These are phyloP conservation scores for Gracilaria domingensis DNA, from an alignment of 23 red algal genomes.

Conservation along the genomic window DNA sequence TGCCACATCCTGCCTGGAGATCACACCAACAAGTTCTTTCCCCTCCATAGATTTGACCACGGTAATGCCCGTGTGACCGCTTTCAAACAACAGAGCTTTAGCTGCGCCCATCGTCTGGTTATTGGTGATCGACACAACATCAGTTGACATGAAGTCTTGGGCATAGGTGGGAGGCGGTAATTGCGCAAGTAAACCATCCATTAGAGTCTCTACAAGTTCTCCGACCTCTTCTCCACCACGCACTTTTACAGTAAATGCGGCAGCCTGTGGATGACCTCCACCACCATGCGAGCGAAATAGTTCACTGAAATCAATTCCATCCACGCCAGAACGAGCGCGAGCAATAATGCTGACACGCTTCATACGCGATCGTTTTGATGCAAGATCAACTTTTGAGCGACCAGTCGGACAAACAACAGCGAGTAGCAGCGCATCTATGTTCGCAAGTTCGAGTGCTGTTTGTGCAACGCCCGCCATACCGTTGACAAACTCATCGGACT, in stretches of 20 bases:
- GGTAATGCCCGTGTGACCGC: slow-evolving; percentile 50
- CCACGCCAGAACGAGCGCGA: slow-evolving; percentile 49
- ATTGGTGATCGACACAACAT: slow-evolving; percentile 32
- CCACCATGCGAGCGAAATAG: slow-evolving; percentile 50
- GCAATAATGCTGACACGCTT: slow-evolving; percentile 59
- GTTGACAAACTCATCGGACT: slow-evolving; percentile 61
- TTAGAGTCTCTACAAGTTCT: slow-evolving; percentile 39
- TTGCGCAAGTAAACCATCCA: slow-evolving; percentile 41
- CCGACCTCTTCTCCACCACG: slow-evolving; percentile 27
- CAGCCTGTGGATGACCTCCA: slow-evolving; percentile 73
- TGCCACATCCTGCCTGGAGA: slow-evolving; percentile 45
- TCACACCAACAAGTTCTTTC: slow-evolving; percentile 59
- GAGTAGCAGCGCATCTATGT: slow-evolving; percentile 60
- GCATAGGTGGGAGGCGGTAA: slow-evolving; percentile 42
- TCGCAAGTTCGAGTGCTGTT: slow-evolving; percentile 45
- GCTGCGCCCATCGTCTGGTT: slow-evolving; percentile 51
- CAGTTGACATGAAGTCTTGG: slow-evolving; percentile 55
- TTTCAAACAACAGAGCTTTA: slow-evolving; percentile 54
- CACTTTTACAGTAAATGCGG: slow-evolving; percentile 23
- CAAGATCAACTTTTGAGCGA: background rate
- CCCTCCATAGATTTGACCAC: slow-evolving; percentile 35
- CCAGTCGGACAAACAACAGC: slow-evolving; percentile 5
- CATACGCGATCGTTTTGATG: background rate
- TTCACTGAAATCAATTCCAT: slow-evolving; percentile 63
- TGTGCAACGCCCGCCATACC: slow-evolving; percentile 70